phyloP scores from a whole-genome alignment of 768 basidiomycete genomes.

The Phaeolepiota aurea region DNA sequence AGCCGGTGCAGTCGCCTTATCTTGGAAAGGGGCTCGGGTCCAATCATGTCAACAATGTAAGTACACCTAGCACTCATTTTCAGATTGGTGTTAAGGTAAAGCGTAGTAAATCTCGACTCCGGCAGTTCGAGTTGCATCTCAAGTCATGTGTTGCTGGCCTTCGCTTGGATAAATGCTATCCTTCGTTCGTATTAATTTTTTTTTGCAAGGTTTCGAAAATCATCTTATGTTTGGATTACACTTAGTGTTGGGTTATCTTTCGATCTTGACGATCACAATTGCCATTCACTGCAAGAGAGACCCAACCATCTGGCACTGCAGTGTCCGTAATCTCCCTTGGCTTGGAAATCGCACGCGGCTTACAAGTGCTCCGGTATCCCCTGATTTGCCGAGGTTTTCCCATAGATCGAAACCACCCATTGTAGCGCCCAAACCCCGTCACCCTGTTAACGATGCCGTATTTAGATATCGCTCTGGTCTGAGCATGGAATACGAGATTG shows the following conservation, averaged over 20 bases:
- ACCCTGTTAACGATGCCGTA: slow-evolving; percentile 20
- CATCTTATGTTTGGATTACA: slow-evolving; percentile 1
- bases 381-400: slow-evolving; percentile 22
- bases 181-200: slow-evolving; percentile 13
- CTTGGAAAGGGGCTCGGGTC: slow-evolving; percentile 25
- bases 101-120: no score
- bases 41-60: slow-evolving; percentile 25
- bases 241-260: slow-evolving; percentile 52
- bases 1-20: slow-evolving; percentile 48
- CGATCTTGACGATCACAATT: slow-evolving; percentile 32
- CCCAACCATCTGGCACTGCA: slow-evolving; percentile 41
- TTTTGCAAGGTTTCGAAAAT: neutral
- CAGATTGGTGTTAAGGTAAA: no score
- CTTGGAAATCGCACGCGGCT: slow-evolving; percentile 16
- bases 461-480: slow-evolving; percentile 31
- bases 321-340: slow-evolving; percentile 36
- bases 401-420: slow-evolving; percentile 25
- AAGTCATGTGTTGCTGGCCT: slow-evolving; percentile 44
- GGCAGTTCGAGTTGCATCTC: slow-evolving; percentile 54
- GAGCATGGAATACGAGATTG: slow-evolving; percentile 36
- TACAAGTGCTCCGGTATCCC: slow-evolving; percentile 24
- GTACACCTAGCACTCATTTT: no score
- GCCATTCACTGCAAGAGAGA: slow-evolving; percentile 35
- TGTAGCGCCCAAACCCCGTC: slow-evolving; percentile 35
- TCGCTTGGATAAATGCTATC: slow-evolving; percentile 44